Evolutionary conservation across 2,329 filamentous ascomycete genomes (phyloP), one percentile per base, ranked within the genome.

Genomic region (Tolypocladium tundrense): DNA sequence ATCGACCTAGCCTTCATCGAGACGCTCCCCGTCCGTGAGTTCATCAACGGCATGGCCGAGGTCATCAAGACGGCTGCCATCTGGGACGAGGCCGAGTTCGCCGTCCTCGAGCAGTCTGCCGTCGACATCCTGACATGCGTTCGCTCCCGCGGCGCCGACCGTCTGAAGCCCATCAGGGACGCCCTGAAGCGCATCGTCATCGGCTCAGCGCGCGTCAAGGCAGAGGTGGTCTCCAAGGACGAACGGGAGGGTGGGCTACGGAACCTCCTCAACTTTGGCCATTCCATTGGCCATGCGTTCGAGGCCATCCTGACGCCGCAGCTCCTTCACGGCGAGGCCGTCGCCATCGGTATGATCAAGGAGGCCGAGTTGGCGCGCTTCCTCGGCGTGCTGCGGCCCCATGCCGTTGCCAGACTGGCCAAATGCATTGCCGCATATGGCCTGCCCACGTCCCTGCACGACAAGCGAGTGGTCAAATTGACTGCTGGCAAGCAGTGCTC

Each of bases 21-120:
- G 70, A 96, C 91, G 1, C 79, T 99, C 24, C 92, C 93, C 1
- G 86, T 88, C 63, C 83, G 94, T 64, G 93, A 99, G 74, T 93
- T 99, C 69, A 91, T 97, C 74, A 99, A 99, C 71, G 94, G 94
- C 60, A 97, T 99, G 93, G 94, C 93, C 33, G 94, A 99, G 76
- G 93, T 99, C 37, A 83, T 97, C 71, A 97, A 97, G 82, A 99
- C 94, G 4, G 94, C 94, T 3, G 94, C 94, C 57, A 97, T 99
- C 66, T 97, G 93, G 84, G 85, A 96, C 67, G 91, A 95, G 72
- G 75, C 80, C 11, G 93, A 97, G 68, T 99, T 99, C 70, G 82
- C 87, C 50, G 77, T 88, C 14, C 79, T 99, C 21, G 94, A 99
- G 70, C 80, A 88, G 64, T 90, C 94, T 66, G 91, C 92, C 1